phyloP scores from a whole-genome alignment of 208 protist species.

The Crithidia sp. region DNA sequence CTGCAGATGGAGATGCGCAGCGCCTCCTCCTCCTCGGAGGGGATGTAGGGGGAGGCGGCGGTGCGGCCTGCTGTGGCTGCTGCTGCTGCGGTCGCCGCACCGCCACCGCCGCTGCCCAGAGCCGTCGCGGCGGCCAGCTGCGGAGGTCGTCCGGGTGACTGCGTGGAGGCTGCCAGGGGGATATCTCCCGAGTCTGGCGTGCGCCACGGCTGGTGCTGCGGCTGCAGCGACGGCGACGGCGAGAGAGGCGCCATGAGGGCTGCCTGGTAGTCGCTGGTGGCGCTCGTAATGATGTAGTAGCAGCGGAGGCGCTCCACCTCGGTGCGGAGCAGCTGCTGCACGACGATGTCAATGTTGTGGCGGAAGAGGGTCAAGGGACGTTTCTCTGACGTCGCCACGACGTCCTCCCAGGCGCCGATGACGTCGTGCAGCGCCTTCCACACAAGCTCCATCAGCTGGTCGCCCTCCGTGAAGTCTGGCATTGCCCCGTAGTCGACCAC shows the following conservation, averaged over 20 bases:
- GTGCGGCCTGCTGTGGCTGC: neutral
- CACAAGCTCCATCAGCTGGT: constrained; percentile 70
- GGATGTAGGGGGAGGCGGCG: constrained; percentile 35
- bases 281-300: constrained; percentile 60
- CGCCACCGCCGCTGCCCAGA: neutral
- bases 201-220: constrained; percentile 15
- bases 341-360: constrained; percentile 68
- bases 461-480: constrained; percentile 70
- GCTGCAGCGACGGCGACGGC: neutral
- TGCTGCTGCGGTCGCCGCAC: neutral
- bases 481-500: constrained; percentile 25
- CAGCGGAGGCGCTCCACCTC: constrained; percentile 78
- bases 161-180: constrained; percentile 8
- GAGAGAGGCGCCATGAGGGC: constrained; percentile 16
- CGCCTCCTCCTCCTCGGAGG: constrained; percentile 69
- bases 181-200: constrained; percentile 16
- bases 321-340: constrained; percentile 61
- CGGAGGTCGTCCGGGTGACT: neutral
- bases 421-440: constrained; percentile 73
- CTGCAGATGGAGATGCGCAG: constrained; percentile 61
- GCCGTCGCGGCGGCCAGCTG: neutral
- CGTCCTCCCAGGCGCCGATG: constrained; percentile 36
- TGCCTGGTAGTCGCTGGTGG: constrained; percentile 32
- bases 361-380: constrained; percentile 48
- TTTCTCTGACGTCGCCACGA: constrained; percentile 16